These are phyloP conservation scores for Inonotus obliquus DNA, from an alignment of 1,284 basidiomycete genomes.

Conservation along the genomic window DNA sequence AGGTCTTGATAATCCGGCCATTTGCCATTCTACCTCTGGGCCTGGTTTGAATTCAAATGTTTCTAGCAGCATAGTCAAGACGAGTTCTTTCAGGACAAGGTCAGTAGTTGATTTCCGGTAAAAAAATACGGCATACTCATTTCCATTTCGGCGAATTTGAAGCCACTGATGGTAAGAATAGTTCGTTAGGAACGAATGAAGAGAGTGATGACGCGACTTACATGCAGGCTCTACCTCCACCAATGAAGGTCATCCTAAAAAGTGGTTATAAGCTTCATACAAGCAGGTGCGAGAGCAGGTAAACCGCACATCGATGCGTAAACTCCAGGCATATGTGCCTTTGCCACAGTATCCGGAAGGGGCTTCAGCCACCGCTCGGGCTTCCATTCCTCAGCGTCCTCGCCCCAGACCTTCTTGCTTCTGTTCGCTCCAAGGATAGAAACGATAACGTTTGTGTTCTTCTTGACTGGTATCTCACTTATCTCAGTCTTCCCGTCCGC, in stretches of 20 bases:
- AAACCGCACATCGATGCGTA: conserved; percentile 11
- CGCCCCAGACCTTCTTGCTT: conserved; percentile 16
- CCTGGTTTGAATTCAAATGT: conserved; percentile 13
- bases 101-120: not conserved
- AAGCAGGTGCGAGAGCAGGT: not conserved
- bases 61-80: conserved; percentile 10
- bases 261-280: not conserved
- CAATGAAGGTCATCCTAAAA: conserved; percentile 19
- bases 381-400: conserved; percentile 16
- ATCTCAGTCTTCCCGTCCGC: conserved; percentile 5
- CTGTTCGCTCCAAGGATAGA: conserved; percentile 10
- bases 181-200: not conserved
- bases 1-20: not conserved
- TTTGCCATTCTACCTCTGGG: conserved; percentile 8
- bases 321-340: conserved; percentile 10
- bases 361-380: conserved; percentile 16
- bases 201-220: not conserved
- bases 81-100: conserved; percentile 5
- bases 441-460: conserved; percentile 8
- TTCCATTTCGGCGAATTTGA: conserved; percentile 19
- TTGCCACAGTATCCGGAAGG: conserved; percentile 6
- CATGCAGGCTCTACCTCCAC: conserved; percentile 20
- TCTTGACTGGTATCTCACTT: conserved; percentile 7
- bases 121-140: conserved; percentile 11
- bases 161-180: conserved; percentile 7